A percentile compares a stretch with the other conserved stretches of the same genome.
Conservation (phyloP, 495 filamentous ascomycete species). For the Trichoderma parareesei region DNA sequence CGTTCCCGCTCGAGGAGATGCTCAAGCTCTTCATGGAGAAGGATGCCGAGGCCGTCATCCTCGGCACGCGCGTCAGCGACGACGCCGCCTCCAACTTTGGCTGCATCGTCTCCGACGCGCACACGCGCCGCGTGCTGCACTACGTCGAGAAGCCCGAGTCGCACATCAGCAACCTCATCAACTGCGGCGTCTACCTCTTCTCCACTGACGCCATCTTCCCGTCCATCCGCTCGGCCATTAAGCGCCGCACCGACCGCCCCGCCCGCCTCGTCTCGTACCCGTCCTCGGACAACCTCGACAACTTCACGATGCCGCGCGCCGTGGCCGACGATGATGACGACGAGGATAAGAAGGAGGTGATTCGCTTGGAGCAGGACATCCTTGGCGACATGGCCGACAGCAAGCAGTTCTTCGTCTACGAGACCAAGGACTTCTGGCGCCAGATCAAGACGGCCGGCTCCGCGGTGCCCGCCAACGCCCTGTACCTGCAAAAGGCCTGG, state of each 20-base stretch:
- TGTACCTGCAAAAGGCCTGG: slow-evolving; percentile 93
- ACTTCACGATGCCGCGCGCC: slow-evolving; percentile 54
- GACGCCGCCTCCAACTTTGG: slow-evolving; percentile 94
- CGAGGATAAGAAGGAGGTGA: slow-evolving; percentile 71
- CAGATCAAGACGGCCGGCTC: slow-evolving; percentile 99
- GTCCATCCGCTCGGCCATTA: slow-evolving; percentile 89
- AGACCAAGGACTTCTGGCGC: slow-evolving; percentile 99
- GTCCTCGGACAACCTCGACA: slow-evolving; percentile 87
- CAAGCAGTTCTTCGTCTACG: slow-evolving; percentile 96
- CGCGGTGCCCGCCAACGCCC: slow-evolving; percentile 91
- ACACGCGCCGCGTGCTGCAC: slow-evolving; percentile 93
- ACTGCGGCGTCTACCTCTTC: slow-evolving; percentile 98
- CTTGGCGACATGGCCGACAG: slow-evolving; percentile 92
- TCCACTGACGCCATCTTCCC: slow-evolving; percentile 93
- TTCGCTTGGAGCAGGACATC: slow-evolving; percentile 96
- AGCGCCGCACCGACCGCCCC: slow-evolving; percentile 85
- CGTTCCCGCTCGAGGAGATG: slow-evolving; percentile 95
- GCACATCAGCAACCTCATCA: slow-evolving; percentile 97
- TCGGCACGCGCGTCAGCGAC: slow-evolving; percentile 86
- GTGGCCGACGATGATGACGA: slow-evolving; percentile 47
- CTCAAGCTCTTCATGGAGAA: slow-evolving; percentile 86
- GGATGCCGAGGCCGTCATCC: slow-evolving; percentile 93
- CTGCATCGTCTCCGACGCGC: slow-evolving; percentile 92
- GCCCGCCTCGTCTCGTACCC: slow-evolving; percentile 84
- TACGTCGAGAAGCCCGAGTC: slow-evolving; percentile 99